Conservation (phyloP, 805 yeast species). For the Nakazawaea wickerhamii region DNA sequence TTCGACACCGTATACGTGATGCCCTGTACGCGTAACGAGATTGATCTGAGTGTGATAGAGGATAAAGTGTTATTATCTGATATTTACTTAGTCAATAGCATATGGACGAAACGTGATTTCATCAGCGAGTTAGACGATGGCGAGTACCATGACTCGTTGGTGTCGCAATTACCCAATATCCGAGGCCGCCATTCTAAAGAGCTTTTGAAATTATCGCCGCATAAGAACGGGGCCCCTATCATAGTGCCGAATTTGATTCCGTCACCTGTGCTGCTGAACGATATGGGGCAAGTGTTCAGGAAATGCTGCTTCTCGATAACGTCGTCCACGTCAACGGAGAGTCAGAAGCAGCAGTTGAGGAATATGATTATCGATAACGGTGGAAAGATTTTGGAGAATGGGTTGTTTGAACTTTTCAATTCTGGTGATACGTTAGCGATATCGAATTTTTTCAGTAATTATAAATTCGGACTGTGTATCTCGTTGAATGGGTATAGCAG, state of each 20-base stretch:
- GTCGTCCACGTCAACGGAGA: background rate
- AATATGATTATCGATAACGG: slow-evolving; percentile 16
- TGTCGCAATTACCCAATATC: background rate
- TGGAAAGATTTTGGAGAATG: slow-evolving; percentile 32
- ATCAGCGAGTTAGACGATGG: background rate
- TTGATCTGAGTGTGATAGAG: background rate
- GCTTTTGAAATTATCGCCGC: slow-evolving; percentile 5
- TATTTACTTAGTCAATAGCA: slow-evolving; percentile 5
- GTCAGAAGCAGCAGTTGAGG: background rate
- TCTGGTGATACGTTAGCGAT: slow-evolving; percentile 13
- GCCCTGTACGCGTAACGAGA: slow-evolving; percentile 15
- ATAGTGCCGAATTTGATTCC: background rate
- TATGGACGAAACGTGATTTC: slow-evolving; percentile 8
- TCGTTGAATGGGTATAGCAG: slow-evolving; percentile 48
- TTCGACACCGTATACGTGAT: slow-evolving; percentile 42
- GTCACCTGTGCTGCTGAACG: background rate
- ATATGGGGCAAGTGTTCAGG: too few species aligned
- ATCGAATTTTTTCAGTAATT: slow-evolving; percentile 17
- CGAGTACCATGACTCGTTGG: slow-evolving; percentile 5
- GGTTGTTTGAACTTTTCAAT: slow-evolving; percentile 27
- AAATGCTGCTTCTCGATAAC: slow-evolving; percentile 5
- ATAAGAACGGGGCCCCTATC: slow-evolving; percentile 2
- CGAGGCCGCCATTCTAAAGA: slow-evolving; percentile 3
- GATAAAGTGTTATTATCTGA: slow-evolving; percentile 1
- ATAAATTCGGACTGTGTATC: slow-evolving; percentile 60